These are phyloP conservation scores for Camellia lanceoleosa DNA, from an alignment of 148 eudicot genomes.

Conservation along the genomic window DNA sequence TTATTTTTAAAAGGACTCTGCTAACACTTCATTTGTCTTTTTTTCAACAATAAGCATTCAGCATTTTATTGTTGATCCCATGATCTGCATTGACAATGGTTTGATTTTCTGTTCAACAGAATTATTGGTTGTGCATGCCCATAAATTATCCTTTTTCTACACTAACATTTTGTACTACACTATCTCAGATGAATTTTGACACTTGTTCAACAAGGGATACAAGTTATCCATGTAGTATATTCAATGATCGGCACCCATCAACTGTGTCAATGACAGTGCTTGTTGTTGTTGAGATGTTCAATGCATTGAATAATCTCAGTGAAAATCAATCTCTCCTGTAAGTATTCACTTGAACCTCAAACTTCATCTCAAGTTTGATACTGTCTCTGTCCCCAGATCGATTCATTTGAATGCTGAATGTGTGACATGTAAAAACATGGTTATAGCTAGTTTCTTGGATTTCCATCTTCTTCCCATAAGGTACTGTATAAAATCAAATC, in stretches of 20 bases:
- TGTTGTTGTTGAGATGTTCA: constrained; percentile 99
- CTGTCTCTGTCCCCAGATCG: neutral
- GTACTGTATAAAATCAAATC: neutral
- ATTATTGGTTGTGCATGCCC: neutral
- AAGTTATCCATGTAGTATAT: constrained; percentile 72
- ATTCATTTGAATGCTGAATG: neutral
- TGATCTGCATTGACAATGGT: neutral
- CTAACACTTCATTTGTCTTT: neutral
- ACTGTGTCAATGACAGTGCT: constrained; percentile 99
- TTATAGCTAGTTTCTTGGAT: neutral
- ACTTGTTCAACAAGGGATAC: constrained; percentile 81
- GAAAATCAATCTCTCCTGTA: constrained; percentile 97
- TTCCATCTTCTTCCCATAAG: neutral
- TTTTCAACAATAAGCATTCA: neutral
- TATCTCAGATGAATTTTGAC: constrained; percentile 89
- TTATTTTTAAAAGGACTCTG: neutral
- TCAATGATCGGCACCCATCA: constrained; percentile 92
- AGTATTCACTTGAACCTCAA: constrained; percentile 35
- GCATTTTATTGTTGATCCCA: neutral
- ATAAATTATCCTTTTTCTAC: neutral
- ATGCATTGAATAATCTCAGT: constrained; percentile 94
- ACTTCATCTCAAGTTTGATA: neutral
- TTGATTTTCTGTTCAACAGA: neutral
- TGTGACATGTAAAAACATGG: neutral
- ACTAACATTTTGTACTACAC: constrained; percentile 15